These are phyloP conservation scores for Fusarium euwallaceae DNA, from an alignment of 2,329 filamentous ascomycete species.

Conservation along the genomic window DNA sequence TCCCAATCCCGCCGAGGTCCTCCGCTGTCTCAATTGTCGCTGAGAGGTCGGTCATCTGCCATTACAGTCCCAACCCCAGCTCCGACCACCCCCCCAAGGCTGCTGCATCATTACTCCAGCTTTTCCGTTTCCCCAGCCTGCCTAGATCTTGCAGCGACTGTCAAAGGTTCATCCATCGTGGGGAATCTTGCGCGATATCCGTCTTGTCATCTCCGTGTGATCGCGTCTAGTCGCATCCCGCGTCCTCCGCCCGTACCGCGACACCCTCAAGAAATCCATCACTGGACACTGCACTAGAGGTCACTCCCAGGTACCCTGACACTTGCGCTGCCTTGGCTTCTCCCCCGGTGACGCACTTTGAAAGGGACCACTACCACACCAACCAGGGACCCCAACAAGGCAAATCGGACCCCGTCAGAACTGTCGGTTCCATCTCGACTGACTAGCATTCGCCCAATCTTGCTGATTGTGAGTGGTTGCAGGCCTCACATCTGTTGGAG, in stretches of 20 bases:
- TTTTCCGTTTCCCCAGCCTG: constrained; percentile 30
- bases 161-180: constrained; percentile 14
- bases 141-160: constrained; percentile 4
- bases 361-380: constrained; percentile 23
- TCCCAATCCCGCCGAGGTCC: constrained; percentile 22
- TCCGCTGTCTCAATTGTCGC: constrained; percentile 35
- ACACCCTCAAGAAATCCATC: constrained; percentile 27
- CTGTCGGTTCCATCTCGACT: constrained; percentile 29
- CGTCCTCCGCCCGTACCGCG: constrained; percentile 36
- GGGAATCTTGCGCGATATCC: background rate
- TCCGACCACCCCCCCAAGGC: constrained; percentile 24
- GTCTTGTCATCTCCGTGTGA: constrained; percentile 11
- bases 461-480: constrained; percentile 20
- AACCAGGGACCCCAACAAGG: constrained; percentile 42
- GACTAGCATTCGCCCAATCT: constrained; percentile 36
- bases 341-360: constrained; percentile 38
- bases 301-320: constrained; percentile 1
- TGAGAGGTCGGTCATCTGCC: constrained; percentile 40
- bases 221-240: constrained; percentile 23
- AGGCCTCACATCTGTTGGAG: background rate
- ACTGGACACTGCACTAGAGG: constrained; percentile 15
- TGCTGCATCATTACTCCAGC: constrained; percentile 33
- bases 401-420: constrained; percentile 13
- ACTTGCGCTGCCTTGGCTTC: constrained; percentile 15
- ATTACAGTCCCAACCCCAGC: constrained; percentile 23